Percentiles rank a stretch among this genome's conserved stretches.
These are phyloP conservation scores for Lojkania enalia DNA, from an alignment of 2,329 filamentous ascomycete species.

Conservation along the genomic window DNA sequence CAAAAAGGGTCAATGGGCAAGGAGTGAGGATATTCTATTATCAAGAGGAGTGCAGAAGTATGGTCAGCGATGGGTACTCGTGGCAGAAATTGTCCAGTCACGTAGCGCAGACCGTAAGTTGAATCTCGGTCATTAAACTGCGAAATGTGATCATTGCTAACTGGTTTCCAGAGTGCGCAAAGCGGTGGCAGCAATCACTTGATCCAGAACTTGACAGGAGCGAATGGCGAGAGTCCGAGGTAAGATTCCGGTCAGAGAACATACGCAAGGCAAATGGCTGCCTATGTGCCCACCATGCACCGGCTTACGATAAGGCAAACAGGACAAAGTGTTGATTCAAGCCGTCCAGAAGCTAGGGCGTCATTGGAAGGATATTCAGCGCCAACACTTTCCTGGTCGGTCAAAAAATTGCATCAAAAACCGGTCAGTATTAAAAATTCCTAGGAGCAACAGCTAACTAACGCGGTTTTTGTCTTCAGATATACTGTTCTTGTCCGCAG, in stretches of 20 bases:
- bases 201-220: conserved; percentile 48
- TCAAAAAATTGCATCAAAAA: conserved; percentile 48
- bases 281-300: conserved; percentile 1
- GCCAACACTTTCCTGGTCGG: conserved; percentile 38
- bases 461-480: conserved; percentile 17
- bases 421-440: conserved; percentile 27
- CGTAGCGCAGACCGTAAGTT: conserved; percentile 47
- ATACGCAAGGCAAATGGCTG: conserved; percentile 4
- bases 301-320: conserved; percentile 4
- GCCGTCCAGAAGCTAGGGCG: conserved; percentile 39
- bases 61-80: conserved; percentile 39
- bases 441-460: neutral
- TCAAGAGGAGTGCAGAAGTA: conserved; percentile 39
- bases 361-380: conserved; percentile 46
- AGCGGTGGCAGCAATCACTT: conserved; percentile 51
- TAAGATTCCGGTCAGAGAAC: conserved; percentile 21
- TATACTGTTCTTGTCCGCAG: conserved; percentile 38
- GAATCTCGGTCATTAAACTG: conserved; percentile 1
- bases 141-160: conserved; percentile 1
- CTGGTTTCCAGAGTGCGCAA: conserved; percentile 50
- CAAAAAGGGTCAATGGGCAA: conserved; percentile 49
- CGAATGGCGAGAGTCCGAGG: conserved; percentile 45
- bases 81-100: conserved; percentile 45
- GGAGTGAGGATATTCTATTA: conserved; percentile 41
- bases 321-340: conserved; percentile 37